Percentiles rank a stretch among this genome's conserved stretches.
These are phyloP conservation scores for Amphirosellinia nigrospora DNA, from an alignment of 495 filamentous ascomycete genomes.

Conservation along the genomic window DNA sequence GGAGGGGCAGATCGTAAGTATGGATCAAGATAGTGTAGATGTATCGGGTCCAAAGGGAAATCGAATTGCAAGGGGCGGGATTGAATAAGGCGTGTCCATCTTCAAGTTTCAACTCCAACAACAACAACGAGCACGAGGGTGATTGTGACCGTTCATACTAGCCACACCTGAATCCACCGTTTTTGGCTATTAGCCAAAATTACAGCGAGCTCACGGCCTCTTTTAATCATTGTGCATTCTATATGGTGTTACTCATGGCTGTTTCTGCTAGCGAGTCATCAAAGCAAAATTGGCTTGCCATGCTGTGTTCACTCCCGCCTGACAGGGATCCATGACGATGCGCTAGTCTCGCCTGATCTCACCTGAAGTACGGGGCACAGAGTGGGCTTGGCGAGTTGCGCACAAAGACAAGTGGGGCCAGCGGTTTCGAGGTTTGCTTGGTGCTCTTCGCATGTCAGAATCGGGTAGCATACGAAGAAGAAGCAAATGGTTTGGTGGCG, in stretches of 20 bases:
- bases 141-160: too few species aligned
- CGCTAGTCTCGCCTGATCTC: slow-evolving; percentile 25
- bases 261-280: slow-evolving; percentile 9
- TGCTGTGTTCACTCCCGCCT: slow-evolving; percentile 16
- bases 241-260: neutral
- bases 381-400: slow-evolving; percentile 1
- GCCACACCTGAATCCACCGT: slow-evolving; percentile 18
- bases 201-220: neutral
- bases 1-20: slow-evolving; percentile 9
- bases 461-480: slow-evolving; percentile 16
- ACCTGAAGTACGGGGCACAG: slow-evolving; percentile 27
- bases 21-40: neutral
- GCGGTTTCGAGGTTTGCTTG: slow-evolving; percentile 18
- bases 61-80: neutral
- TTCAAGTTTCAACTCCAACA: slow-evolving; percentile 2
- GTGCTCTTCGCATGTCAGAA: slow-evolving; percentile 9
- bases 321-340: slow-evolving; percentile 11
- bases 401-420: neutral
- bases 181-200: slow-evolving; percentile 8
- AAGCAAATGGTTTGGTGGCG: slow-evolving; percentile 25
- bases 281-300: slow-evolving; percentile 9
- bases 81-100: neutral
- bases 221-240: neutral
- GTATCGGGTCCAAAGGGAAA: slow-evolving; percentile 1
- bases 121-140: neutral